Evolutionary conservation across 495 filamentous ascomycete genomes (phyloP).

Genomic region (Penicillium pancosmium): DNA sequence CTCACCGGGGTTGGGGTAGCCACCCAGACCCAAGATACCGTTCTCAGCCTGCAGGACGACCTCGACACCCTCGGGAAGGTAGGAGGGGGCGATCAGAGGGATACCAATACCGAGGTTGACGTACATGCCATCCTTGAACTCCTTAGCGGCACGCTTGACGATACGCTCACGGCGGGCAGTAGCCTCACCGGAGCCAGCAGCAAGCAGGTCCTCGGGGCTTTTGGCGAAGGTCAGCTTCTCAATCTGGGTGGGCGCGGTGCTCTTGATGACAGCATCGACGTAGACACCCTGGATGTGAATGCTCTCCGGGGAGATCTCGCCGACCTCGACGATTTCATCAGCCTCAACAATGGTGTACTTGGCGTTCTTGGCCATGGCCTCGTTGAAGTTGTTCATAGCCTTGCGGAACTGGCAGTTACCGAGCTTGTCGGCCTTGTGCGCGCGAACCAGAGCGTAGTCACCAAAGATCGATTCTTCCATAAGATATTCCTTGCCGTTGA

Average conservation of each 20-base stretch:
- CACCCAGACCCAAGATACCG: conserved; percentile 84
- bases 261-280: conserved; percentile 80
- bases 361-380: conserved; percentile 85
- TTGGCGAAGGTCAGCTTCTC: conserved; percentile 79
- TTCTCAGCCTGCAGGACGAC: conserved; percentile 90
- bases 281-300: conserved; percentile 88
- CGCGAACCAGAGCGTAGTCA: conserved; percentile 88
- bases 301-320: conserved; percentile 72
- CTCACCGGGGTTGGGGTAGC: conserved; percentile 74
- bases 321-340: conserved; percentile 82
- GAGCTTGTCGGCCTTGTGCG: conserved; percentile 80
- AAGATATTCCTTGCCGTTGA: conserved; percentile 79
- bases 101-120: conserved; percentile 93
- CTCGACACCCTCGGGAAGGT: conserved; percentile 74
- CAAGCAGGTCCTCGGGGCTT: conserved; percentile 56
- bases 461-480: conserved; percentile 82
- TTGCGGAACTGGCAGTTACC: conserved; percentile 92
- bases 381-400: conserved; percentile 86
- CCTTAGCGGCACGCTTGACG: conserved; percentile 81
- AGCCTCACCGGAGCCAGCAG: conserved; percentile 65
- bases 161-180: conserved; percentile 80
- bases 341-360: conserved; percentile 88
- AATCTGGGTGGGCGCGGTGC: conserved; percentile 71
- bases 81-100: conserved; percentile 83
- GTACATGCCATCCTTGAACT: conserved; percentile 94